Evolutionary conservation across 169 alveolate genomes (phyloP).

Genomic region (Babesia gibsoni): DNA sequence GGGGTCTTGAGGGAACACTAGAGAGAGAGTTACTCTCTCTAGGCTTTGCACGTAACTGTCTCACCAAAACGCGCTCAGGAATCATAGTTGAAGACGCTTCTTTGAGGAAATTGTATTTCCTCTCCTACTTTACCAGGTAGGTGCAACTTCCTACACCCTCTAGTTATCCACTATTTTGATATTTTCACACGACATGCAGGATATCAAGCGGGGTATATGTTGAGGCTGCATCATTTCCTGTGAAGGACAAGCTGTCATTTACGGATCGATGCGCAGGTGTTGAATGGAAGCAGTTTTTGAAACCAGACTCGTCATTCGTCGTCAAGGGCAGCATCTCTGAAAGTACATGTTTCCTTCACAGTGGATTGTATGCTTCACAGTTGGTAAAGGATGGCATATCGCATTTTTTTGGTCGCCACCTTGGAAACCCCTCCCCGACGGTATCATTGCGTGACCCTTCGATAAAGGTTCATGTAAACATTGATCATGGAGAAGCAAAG

Average conservation of each 20-base stretch:
- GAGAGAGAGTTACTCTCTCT: slow-evolving; percentile 35
- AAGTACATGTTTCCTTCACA: neutral
- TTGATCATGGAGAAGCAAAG: slow-evolving; percentile 27
- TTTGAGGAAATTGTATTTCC: slow-evolving; percentile 20
- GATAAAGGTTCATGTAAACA: slow-evolving; percentile 22
- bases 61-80: slow-evolving; percentile 29
- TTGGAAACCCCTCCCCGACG: slow-evolving; percentile 5
- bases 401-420: slow-evolving; percentile 15
- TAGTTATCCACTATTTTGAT: neutral
- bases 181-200: neutral
- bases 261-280: slow-evolving; percentile 24
- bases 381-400: slow-evolving; percentile 55
- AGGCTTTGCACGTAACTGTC: slow-evolving; percentile 30
- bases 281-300: slow-evolving; percentile 21
- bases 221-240: slow-evolving; percentile 40
- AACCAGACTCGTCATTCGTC: slow-evolving; percentile 9
- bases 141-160: neutral
- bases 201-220: slow-evolving; percentile 26
- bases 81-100: slow-evolving; percentile 16
- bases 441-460: slow-evolving; percentile 30
- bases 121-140: slow-evolving; percentile 58
- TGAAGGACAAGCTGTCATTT: slow-evolving; percentile 26
- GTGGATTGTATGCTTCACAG: slow-evolving; percentile 40
- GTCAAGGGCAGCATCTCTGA: neutral
- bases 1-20: slow-evolving; percentile 45